Evolutionary conservation across 805 yeast species (phyloP), one percentile per base, ranked within the genome.

Genomic region (Candida saitoana): DNA sequence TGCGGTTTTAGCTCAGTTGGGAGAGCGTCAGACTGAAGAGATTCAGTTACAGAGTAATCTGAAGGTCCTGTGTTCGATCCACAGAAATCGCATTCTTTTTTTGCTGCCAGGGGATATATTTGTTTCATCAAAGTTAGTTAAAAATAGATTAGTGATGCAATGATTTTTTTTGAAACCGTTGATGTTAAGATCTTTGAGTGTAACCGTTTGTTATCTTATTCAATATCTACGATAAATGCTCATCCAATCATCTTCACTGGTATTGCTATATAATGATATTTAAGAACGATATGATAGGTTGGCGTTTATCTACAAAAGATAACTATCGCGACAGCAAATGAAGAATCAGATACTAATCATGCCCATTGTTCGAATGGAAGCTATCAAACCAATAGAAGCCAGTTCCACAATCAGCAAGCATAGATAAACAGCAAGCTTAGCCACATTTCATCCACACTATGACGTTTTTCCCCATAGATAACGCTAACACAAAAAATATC

Each of bases 21-120:
- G 65, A 60, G 65, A 60, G 65, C 65, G 65, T 57, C 65, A 60
- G 65, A 60, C 65, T 60, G 65, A 59, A 29, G 32, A 5, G 11
- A 29, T 29, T 29, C 32, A 29, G 32, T 29, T 29, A 54, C 55
- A 52, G 52, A 53, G 52, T 51, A 57, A 80, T 80, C 86, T 81
- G 86, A 76, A 82, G 87, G 88, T 81, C 86, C 83, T 79, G 87
- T 79, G 87, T 82, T 82, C 87, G 83, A 82, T 79, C 87, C 87
- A 79, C 87, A 80, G 77, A 76, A 74, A 63, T 74, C 79, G 82
- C 82, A 76, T 52, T 42, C 39, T 49, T 55, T 63, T 57, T 29
- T 29, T 11, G 5, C 5, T 9, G 9, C 25, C 9, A 22, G 25
- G n/a, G n/a, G n/a, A n/a, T n/a, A n/a, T n/a, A n/a, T n/a, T n/a